Base-by-base conservation (phyloP, 805 yeast genomes). In the Metschnikowia chrysomelidarum region DNA sequence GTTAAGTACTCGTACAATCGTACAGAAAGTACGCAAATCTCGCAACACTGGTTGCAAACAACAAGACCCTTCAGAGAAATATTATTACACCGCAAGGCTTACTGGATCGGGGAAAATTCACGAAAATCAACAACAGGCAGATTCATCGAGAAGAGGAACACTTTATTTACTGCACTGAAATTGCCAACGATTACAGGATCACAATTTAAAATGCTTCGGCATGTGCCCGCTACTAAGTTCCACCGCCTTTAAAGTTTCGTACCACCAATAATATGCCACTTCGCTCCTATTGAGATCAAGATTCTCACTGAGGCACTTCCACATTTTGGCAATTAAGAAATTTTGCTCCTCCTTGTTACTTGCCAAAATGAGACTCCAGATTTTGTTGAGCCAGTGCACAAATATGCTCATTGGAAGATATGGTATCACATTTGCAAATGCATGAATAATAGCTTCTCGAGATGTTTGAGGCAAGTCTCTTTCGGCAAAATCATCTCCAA, bases 181-280 rank as follows among this genome's bases (percentile, higher is more conserved):
- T n/a, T n/a, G n/a, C n/a, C n/a, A n/a, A 13, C 15, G 7, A 7
- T 7, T 19, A 12, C 17, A 18, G 15, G 17, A 10, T 35, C 22
- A 43, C 19, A 43, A 32, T 17, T 43, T 43, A 15, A 36, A 40
- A 7, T 30, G 14, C n/a, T 28, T 18, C 8, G 12, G 21, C 19
- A 19, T 19, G 15, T 32, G 32, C 12, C 45, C 47, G 13, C 31
- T 13, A 9, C 41, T 24, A 6, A 4, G 7, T 18, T 47, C 48
- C 7, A 41, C 46, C 1, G 47, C 46, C 9, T 22, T 24, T 13
- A 34, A 36, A 11, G 17, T 34, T 18, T 67, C 69, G 51, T 78
- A 80, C 86, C 86, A 80, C 85, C 86, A 80, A 15, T 58, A 57
- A 33, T 75, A 66, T 1, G 76, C 84, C 25, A 75, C 36, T 27